Evolutionary conservation across 495 filamentous ascomycete genomes (phyloP).

Genomic region (Talaromyces ruber): DNA sequence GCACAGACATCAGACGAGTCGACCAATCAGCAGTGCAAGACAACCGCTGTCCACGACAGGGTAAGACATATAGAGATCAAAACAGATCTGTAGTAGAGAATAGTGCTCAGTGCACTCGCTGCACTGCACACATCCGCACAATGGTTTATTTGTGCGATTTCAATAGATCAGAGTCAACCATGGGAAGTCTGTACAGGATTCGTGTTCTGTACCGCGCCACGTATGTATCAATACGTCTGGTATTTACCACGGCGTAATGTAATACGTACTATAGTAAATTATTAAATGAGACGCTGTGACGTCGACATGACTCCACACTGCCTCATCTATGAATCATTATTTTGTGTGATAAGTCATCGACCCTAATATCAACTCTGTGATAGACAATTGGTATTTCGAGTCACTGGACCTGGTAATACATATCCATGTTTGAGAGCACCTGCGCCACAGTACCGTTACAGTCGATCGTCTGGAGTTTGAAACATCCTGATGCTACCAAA

Average conservation of each 20-base stretch:
- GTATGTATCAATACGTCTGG: background rate
- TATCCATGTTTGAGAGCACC: background rate
- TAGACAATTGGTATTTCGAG: too few species aligned
- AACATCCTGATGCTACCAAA: conserved; percentile 1
- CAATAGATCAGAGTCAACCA: background rate
- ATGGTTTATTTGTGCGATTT: background rate
- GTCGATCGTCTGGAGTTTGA: background rate
- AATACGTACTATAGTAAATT: too few species aligned
- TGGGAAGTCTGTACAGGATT: background rate
- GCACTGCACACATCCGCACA: too few species aligned
- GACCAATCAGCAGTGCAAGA: background rate
- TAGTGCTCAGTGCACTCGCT: too few species aligned
- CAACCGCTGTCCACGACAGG: background rate
- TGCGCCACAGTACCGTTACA: conserved; percentile 7
- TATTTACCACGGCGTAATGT: too few species aligned
- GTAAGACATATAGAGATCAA: too few species aligned
- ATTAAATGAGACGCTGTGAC: background rate
- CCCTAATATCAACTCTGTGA: too few species aligned
- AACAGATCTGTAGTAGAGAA: too few species aligned
- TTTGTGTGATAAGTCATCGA: too few species aligned
- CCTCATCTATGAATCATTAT: background rate
- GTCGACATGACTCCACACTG: background rate
- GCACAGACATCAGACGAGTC: background rate
- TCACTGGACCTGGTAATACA: background rate
- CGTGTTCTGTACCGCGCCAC: background rate